Evolutionary conservation across 2,329 filamentous ascomycete species (phyloP).

Genomic region (Penicillium sp.): DNA sequence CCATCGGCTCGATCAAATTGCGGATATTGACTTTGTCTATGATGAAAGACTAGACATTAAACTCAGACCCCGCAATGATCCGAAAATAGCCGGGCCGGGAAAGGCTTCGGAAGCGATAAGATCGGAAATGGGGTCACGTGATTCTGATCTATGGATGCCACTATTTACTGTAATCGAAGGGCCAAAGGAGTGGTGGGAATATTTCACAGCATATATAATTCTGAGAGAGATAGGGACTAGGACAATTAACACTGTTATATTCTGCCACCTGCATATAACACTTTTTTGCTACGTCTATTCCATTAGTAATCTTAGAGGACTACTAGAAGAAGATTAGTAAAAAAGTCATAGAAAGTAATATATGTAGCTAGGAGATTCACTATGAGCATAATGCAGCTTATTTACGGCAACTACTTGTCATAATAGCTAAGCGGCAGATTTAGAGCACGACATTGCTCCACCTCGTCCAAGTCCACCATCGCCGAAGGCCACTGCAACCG

Average conservation of each 20-base stretch:
- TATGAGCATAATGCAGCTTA: background rate
- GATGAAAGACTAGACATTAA: background rate
- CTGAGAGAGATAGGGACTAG: background rate
- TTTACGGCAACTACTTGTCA: no score
- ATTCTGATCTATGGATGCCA: background rate
- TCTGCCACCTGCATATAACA: no score
- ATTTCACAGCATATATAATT: no score
- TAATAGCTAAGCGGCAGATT: constrained; percentile 12
- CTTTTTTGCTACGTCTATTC: no score
- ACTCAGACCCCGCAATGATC: constrained; percentile 5
- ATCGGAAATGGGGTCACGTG: constrained; percentile 11
- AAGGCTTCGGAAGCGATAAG: constrained; percentile 11
- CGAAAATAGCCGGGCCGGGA: constrained; percentile 5
- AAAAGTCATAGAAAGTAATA: no score
- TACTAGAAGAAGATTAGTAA: no score
- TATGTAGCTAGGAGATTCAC: no score
- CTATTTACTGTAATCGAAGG: no score
- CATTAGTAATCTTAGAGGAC: no score
- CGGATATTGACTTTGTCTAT: background rate
- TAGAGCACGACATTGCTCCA: constrained; percentile 13
- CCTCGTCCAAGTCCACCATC: constrained; percentile 14
- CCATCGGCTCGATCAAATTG: constrained; percentile 4
- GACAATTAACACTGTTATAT: background rate
- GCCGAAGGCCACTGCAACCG: constrained; percentile 17
- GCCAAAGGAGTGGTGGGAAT: no score